phyloP scores from a whole-genome alignment of 305 asterid species.

The Fraxinus angustifolia region DNA sequence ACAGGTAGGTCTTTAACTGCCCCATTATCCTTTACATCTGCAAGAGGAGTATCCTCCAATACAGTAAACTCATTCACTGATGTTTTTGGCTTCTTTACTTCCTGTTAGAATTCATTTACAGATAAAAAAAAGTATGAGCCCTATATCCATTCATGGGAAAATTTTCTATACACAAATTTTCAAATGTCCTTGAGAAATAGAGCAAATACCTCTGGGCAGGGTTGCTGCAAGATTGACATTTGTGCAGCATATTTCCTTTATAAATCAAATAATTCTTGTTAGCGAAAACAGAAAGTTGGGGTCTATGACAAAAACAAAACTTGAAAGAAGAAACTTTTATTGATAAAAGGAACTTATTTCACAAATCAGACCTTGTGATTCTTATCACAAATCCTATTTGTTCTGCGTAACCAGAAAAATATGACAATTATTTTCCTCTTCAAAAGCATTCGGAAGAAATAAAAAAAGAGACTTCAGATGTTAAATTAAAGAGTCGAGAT shows the following conservation, averaged over 20 bases:
- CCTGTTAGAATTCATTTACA: slow-evolving; percentile 31
- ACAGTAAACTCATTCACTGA: slow-evolving; percentile 48
- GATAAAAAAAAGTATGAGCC: neutral
- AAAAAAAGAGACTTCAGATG: slow-evolving; percentile 5
- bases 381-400: slow-evolving; percentile 36
- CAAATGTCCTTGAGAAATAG: neutral
- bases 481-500: slow-evolving; percentile 23
- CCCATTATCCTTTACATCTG: slow-evolving; percentile 45
- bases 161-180: neutral
- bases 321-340: neutral
- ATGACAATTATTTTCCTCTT: neutral
- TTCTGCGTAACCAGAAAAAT: slow-evolving; percentile 30
- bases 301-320: neutral
- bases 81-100: slow-evolving; percentile 64
- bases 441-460: neutral
- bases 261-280: slow-evolving; percentile 19
- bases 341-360: neutral
- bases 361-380: slow-evolving; percentile 56
- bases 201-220: slow-evolving; percentile 39
- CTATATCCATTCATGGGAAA: neutral
- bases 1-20: slow-evolving; percentile 53
- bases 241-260: slow-evolving; percentile 72
- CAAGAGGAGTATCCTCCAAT: slow-evolving; percentile 64
- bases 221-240: slow-evolving; percentile 48
- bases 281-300: slow-evolving; percentile 4